A percentile compares a stretch with the other conserved stretches of the same genome.
Conservation (phyloP, 805 yeast genomes). For the Saccharomycopsis amapae region DNA sequence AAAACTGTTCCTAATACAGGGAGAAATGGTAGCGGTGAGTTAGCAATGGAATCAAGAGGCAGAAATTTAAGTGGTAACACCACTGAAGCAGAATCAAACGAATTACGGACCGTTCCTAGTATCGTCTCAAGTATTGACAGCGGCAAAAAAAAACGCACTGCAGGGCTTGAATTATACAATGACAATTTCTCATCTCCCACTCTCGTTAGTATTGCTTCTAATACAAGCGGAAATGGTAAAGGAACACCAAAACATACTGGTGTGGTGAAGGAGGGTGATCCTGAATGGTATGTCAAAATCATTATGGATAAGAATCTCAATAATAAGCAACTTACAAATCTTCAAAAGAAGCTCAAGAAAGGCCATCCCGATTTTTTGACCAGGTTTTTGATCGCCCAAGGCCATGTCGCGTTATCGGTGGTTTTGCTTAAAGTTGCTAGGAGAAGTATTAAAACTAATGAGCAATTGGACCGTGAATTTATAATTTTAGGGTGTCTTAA, state of each 20-base stretch:
- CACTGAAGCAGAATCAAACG: conserved; percentile 1
- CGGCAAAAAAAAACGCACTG: conserved; percentile 1
- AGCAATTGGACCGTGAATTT: conserved; percentile 45
- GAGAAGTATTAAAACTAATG: conserved; percentile 34
- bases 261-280: conserved; percentile 25
- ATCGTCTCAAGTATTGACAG: conserved; percentile 15
- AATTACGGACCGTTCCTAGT: conserved; percentile 8
- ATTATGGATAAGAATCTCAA: conserved; percentile 35
- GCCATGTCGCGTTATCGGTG: conserved; percentile 41
- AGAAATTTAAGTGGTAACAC: neutral
- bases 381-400: conserved; percentile 42
- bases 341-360: conserved; percentile 24
- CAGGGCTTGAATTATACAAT: neutral
- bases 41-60: neutral
- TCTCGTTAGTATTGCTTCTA: conserved; percentile 8
- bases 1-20: neutral
- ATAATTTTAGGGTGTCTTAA: conserved; percentile 44
- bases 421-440: conserved; percentile 34
- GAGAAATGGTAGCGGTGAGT: conserved; percentile 3
- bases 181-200: conserved; percentile 16
- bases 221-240: conserved; percentile 8
- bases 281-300: conserved; percentile 39
- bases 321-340: conserved; percentile 32
- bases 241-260: neutral
- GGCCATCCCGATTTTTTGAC: conserved; percentile 26